Percentiles rank a stretch among this genome's conserved stretches.
Conservation (phyloP, 768 basidiomycete species). For the Ramaria sp. region DNA sequence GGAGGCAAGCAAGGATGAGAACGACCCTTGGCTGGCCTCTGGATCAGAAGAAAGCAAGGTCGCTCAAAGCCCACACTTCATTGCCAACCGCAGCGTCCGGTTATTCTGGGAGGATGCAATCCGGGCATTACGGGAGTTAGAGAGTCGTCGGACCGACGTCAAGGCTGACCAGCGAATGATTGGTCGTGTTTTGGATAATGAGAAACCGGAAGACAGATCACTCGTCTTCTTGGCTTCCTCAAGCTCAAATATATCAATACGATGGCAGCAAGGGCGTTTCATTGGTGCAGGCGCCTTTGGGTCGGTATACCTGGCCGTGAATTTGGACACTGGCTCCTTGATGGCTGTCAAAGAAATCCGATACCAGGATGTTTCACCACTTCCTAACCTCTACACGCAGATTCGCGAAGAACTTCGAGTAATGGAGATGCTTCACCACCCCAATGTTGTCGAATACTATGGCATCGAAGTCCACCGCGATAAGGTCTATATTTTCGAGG, state of each 20-base stretch:
- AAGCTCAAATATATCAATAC: conserved; percentile 89
- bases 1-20: conserved; percentile 37
- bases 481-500: conserved; percentile 98
- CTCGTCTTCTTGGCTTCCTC: conserved; percentile 91
- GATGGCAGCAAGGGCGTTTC: conserved; percentile 97
- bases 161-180: conserved; percentile 61
- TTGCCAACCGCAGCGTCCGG: conserved; percentile 41
- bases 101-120: conserved; percentile 67
- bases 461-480: conserved; percentile 98
- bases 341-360: conserved; percentile 99
- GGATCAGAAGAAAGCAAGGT: neutral
- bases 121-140: conserved; percentile 50
- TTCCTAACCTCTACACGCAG: conserved; percentile 81
- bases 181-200: conserved; percentile 89
- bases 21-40: conserved; percentile 20
- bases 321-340: conserved; percentile 87
- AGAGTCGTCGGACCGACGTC: conserved; percentile 47
- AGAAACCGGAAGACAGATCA: conserved; percentile 88
- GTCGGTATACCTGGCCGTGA: conserved; percentile 98
- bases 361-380: conserved; percentile 84
- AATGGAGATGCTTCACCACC: conserved; percentile 97
- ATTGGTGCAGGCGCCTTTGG: conserved; percentile 99
- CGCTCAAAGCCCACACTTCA: neutral
- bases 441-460: conserved; percentile 97
- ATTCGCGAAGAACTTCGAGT: conserved; percentile 94